These are phyloP conservation scores for Wickerhamomyces xylosicus DNA, from an alignment of 805 yeast genomes.

Conservation along the genomic window DNA sequence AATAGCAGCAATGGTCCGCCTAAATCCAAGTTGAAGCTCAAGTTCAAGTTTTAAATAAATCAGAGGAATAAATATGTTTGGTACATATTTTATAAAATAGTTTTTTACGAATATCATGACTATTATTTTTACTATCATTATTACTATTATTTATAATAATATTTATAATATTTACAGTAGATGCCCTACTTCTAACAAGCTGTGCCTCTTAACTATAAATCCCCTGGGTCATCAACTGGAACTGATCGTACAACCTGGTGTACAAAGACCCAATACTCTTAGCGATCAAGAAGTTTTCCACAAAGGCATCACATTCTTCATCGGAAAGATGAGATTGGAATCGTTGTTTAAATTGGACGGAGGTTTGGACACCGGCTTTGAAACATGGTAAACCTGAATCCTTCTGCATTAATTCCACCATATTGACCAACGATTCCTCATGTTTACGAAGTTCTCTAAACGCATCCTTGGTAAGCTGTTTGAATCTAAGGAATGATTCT, in stretches of 20 bases:
- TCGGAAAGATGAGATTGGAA: constrained; percentile 71
- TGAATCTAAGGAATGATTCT: constrained; percentile 49
- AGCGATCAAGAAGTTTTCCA: constrained; percentile 64
- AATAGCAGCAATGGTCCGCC: too few relatives aligned
- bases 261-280: constrained; percentile 82
- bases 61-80: too few relatives aligned
- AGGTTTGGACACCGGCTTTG: constrained; percentile 76
- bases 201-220: constrained; percentile 63
- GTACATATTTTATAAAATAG: too few relatives aligned
- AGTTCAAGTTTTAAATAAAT: too few relatives aligned
- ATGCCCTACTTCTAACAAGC: not conserved
- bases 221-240: constrained; percentile 91
- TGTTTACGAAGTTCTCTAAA: constrained; percentile 66
- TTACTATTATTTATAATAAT: too few relatives aligned
- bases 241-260: constrained; percentile 90
- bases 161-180: too few relatives aligned
- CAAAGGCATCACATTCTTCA: constrained; percentile 62
- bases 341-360: constrained; percentile 69
- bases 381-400: constrained; percentile 90
- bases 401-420: constrained; percentile 91
- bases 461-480: constrained; percentile 54
- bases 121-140: too few relatives aligned
- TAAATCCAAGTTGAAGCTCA: too few relatives aligned
- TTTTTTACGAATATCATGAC: too few relatives aligned
- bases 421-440: constrained; percentile 61